phyloP scores from a whole-genome alignment of 2,329 filamentous ascomycete species.

The Fusarium sp. region DNA sequence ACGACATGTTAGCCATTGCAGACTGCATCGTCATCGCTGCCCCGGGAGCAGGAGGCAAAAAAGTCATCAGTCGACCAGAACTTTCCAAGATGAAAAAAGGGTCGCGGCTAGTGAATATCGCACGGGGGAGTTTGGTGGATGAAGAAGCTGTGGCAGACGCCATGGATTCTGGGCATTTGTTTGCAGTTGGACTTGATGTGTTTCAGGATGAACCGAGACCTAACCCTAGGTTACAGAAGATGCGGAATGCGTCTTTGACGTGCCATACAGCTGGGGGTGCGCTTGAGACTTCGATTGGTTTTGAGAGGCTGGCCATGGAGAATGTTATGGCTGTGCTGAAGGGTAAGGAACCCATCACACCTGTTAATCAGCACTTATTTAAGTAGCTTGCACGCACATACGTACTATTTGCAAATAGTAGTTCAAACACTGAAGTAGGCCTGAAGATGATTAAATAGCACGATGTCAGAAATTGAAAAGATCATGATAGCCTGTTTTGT shows the following conservation, averaged over 20 bases:
- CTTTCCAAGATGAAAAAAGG: slow-evolving; percentile 64
- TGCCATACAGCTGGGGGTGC: slow-evolving; percentile 69
- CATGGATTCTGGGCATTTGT: slow-evolving; percentile 25
- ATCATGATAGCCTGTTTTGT: too few species aligned
- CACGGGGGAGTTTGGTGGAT: slow-evolving; percentile 48
- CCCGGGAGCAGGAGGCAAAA: slow-evolving; percentile 21
- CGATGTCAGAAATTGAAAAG: too few species aligned
- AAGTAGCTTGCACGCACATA: not conserved
- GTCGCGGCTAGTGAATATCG: slow-evolving; percentile 67
- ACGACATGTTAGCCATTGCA: slow-evolving; percentile 17
- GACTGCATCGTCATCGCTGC: slow-evolving; percentile 34
- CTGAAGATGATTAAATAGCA: too few species aligned
- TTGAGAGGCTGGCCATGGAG: slow-evolving; percentile 67
- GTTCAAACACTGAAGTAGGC: too few species aligned
- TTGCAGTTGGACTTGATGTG: slow-evolving; percentile 49
- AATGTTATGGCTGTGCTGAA: slow-evolving; percentile 64
- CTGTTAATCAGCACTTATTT: slow-evolving; percentile 58
- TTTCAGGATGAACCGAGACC: slow-evolving; percentile 30
- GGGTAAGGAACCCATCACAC: slow-evolving; percentile 52
- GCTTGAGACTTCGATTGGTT: slow-evolving; percentile 66
- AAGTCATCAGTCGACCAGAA: not conserved
- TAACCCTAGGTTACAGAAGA: slow-evolving; percentile 49
- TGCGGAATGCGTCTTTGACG: slow-evolving; percentile 59
- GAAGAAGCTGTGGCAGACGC: slow-evolving; percentile 37
- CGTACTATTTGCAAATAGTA: too few species aligned